Evolutionary conservation across 805 yeast species (phyloP).

Genomic region (Monosporozyma yasuniensis): DNA sequence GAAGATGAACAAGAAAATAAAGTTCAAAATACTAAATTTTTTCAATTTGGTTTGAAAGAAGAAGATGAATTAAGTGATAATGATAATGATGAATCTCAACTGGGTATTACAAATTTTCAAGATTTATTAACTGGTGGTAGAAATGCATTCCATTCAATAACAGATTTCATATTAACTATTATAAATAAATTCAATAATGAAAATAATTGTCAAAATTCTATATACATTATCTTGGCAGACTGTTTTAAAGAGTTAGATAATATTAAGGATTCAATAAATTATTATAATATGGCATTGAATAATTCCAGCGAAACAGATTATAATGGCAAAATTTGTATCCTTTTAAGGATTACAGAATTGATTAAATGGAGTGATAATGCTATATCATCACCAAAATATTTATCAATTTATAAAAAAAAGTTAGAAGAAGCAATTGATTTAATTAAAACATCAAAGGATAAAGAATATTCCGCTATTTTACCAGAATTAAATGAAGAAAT

Average conservation of each 20-base stretch:
- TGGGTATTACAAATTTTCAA: neutral
- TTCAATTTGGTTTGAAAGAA: slow-evolving; percentile 22
- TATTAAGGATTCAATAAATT: neutral
- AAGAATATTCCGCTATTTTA: neutral
- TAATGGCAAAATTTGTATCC: neutral
- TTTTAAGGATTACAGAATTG: neutral
- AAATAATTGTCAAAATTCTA: neutral
- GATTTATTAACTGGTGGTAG: neutral
- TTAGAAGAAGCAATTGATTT: neutral
- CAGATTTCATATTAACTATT: neutral
- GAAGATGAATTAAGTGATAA: slow-evolving; percentile 12
- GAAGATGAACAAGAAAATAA: slow-evolving; percentile 22
- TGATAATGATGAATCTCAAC: slow-evolving; percentile 5
- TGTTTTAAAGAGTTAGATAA: neutral
- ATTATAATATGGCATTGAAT: neutral
- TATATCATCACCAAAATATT: neutral
- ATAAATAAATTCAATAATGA: neutral
- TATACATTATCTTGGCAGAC: neutral
- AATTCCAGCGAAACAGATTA: neutral
- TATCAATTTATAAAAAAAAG: neutral
- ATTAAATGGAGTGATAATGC: neutral
- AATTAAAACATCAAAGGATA: neutral
- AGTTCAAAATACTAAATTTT: slow-evolving; percentile 11
- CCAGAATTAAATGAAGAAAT: slow-evolving; percentile 47
- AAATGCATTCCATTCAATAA: neutral